Percentiles rank a stretch among this genome's conserved stretches.
Conservation (phyloP, 345 rosid genomes). For the Passiflora organensis region DNA sequence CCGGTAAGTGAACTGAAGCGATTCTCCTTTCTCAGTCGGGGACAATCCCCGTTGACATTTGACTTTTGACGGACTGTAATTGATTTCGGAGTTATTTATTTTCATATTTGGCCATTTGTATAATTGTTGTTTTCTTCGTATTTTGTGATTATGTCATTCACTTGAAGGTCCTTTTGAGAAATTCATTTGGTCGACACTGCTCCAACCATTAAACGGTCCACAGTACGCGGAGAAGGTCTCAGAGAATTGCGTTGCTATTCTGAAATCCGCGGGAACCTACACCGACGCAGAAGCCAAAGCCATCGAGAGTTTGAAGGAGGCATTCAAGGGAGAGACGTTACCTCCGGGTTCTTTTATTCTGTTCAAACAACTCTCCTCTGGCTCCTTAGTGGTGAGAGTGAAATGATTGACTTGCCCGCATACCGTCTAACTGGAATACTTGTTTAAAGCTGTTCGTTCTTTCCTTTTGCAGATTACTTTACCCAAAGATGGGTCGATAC, state of each 20-base stretch:
- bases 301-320: slow-evolving; percentile 43
- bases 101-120: no score
- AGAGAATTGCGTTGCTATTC: slow-evolving; percentile 59
- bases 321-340: slow-evolving; percentile 57
- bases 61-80: no score
- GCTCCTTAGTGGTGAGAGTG: slow-evolving; percentile 51
- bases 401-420: no score
- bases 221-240: slow-evolving; percentile 72
- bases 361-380: slow-evolving; percentile 44
- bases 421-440: no score
- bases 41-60: no score
- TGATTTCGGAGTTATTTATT: no score
- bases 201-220: slow-evolving; percentile 54
- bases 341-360: slow-evolving; percentile 70
- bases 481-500: slow-evolving; percentile 51
- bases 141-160: no score
- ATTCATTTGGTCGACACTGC: slow-evolving; percentile 49
- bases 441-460: not conserved
- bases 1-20: slow-evolving; percentile 39
- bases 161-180: slow-evolving; percentile 57
- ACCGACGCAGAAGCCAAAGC: slow-evolving; percentile 75
- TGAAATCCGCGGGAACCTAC: slow-evolving; percentile 67
- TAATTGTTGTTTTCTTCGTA: no score
- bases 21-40: no score
- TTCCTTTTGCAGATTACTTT: slow-evolving; percentile 47